Conservation (phyloP, 441 rosid genomes). For the Aleurites moluccanus region DNA sequence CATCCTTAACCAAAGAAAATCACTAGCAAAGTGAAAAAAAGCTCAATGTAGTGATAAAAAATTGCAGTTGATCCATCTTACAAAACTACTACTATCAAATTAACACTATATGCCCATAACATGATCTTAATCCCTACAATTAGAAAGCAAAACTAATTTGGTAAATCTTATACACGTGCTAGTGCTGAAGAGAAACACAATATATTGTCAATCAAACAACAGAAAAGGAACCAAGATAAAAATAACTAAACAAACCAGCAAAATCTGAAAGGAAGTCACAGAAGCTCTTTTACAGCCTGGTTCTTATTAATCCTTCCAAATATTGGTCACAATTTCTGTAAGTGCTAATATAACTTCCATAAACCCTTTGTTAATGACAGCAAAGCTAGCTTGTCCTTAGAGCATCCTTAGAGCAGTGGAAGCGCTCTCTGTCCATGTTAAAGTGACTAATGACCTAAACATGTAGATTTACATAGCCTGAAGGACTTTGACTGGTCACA, state of each 20-base stretch:
- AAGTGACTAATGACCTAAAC: background rate
- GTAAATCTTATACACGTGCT: background rate
- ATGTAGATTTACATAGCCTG: background rate
- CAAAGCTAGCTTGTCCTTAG: background rate
- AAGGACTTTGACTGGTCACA: background rate
- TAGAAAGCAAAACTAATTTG: background rate
- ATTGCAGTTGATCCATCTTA: background rate
- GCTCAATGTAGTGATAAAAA: background rate
- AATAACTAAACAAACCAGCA: background rate
- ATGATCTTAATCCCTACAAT: background rate
- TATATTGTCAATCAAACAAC: background rate
- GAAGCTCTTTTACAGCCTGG: background rate
- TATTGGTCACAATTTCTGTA: background rate
- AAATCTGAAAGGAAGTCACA: background rate
- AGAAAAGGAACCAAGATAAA: background rate
- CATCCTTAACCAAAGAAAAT: slow-evolving; percentile 56
- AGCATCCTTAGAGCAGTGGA: background rate
- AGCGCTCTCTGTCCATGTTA: background rate
- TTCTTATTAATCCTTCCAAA: background rate
- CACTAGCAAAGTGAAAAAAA: slow-evolving; percentile 12
- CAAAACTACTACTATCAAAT: background rate
- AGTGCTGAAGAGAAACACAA: background rate
- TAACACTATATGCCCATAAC: background rate
- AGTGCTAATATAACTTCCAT: background rate
- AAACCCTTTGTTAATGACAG: background rate